Conservation (phyloP, 768 basidiomycete genomes). For the Boletus rubroflammeus region DNA sequence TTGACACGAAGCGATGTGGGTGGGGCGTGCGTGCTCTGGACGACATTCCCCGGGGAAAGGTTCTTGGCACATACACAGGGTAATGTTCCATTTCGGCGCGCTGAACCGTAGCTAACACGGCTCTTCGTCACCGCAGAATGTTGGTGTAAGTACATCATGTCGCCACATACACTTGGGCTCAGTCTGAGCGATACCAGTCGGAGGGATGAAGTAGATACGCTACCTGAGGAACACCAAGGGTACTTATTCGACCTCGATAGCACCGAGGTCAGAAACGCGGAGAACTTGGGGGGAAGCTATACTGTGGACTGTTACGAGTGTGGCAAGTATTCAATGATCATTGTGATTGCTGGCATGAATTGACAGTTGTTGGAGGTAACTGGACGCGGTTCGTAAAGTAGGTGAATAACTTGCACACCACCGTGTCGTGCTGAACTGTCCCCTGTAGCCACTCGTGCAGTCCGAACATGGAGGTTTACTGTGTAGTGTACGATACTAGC, state of each 20-base stretch:
- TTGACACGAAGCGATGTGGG: conserved; percentile 55
- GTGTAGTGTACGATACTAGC: conserved; percentile 60
- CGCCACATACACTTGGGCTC: neutral
- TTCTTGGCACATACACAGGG: conserved; percentile 71
- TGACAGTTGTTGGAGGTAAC: conserved; percentile 46
- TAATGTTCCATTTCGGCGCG: conserved; percentile 27
- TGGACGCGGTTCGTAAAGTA: conserved; percentile 78
- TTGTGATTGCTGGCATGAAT: neutral
- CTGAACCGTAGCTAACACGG: conserved; percentile 2
- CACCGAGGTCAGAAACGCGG: conserved; percentile 40
- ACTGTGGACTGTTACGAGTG: conserved; percentile 52
- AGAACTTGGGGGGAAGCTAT: conserved; percentile 35
- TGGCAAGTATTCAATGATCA: conserved; percentile 38
- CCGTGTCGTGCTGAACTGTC: conserved; percentile 2
- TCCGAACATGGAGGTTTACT: conserved; percentile 55
- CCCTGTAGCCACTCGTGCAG: conserved; percentile 60
- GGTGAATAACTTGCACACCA: conserved; percentile 14
- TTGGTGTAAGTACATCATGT: conserved; percentile 39
- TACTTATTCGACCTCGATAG: conserved; percentile 68
- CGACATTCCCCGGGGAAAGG: conserved; percentile 47
- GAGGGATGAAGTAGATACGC: conserved; percentile 39
- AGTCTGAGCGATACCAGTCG: conserved; percentile 30
- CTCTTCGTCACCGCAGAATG: conserved; percentile 29
- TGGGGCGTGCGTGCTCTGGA: conserved; percentile 60
- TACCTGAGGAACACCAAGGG: conserved; percentile 35